Evolutionary conservation across 805 yeast genomes (phyloP).

Genomic region (Candida tammaniensis): DNA sequence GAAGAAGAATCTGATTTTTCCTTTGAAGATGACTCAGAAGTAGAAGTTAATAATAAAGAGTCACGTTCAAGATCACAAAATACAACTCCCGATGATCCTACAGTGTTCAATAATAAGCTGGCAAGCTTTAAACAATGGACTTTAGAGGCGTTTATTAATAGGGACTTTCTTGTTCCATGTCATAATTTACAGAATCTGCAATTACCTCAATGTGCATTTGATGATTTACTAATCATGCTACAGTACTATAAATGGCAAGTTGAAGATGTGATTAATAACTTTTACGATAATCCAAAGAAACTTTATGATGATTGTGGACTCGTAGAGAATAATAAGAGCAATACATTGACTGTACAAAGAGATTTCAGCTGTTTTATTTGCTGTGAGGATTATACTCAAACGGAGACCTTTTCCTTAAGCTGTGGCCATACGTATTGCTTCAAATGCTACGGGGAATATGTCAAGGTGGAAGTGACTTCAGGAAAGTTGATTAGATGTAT

Average conservation of each 20-base stretch:
- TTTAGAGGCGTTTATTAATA: slow-evolving; percentile 22
- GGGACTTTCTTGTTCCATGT: slow-evolving; percentile 21
- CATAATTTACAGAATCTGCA: slow-evolving; percentile 19
- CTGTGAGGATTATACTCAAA: slow-evolving; percentile 49
- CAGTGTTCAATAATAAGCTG: background rate
- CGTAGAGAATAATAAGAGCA: slow-evolving; percentile 7
- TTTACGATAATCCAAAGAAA: slow-evolving; percentile 27
- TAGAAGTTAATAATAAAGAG: slow-evolving; percentile 10
- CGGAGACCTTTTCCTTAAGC: slow-evolving; percentile 45
- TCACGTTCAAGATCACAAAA: slow-evolving; percentile 2
- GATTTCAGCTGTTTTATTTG: slow-evolving; percentile 64
- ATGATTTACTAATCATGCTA: slow-evolving; percentile 33
- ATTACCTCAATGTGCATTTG: slow-evolving; percentile 26
- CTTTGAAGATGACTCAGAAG: slow-evolving; percentile 15
- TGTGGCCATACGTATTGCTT: slow-evolving; percentile 75
- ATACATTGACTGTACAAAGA: slow-evolving; percentile 10
- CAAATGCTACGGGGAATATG: slow-evolving; percentile 64
- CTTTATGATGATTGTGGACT: slow-evolving; percentile 30
- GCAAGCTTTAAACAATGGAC: slow-evolving; percentile 23
- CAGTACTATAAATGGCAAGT: slow-evolving; percentile 39
- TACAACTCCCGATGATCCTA: slow-evolving; percentile 2
- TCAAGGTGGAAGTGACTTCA: slow-evolving; percentile 46
- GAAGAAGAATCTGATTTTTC: slow-evolving; percentile 14
- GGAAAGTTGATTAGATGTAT: slow-evolving; percentile 65
- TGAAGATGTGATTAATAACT: slow-evolving; percentile 36